phyloP scores from a whole-genome alignment of 2,329 filamentous ascomycete species.

The Neonectria faginata region DNA sequence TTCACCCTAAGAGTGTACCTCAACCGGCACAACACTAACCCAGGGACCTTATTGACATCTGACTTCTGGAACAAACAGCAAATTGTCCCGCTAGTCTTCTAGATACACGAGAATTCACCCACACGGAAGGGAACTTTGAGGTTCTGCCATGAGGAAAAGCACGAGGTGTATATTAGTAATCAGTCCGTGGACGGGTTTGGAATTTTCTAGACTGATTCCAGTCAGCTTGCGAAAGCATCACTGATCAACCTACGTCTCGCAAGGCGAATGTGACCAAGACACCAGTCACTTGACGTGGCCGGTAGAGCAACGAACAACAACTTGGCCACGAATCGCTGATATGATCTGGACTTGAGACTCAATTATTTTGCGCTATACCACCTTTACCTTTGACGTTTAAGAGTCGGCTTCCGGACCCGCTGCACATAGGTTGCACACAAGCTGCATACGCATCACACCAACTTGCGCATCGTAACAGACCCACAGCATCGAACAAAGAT shows the following conservation, averaged over 20 bases:
- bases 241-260: slow-evolving; percentile 24
- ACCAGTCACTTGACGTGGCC: slow-evolving; percentile 43
- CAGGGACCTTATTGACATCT: neutral
- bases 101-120: neutral
- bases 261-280: slow-evolving; percentile 37
- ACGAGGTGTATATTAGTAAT: slow-evolving; percentile 40
- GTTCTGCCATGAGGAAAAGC: neutral
- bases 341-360: slow-evolving; percentile 5
- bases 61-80: neutral
- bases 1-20: neutral
- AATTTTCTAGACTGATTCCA: slow-evolving; percentile 43
- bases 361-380: neutral
- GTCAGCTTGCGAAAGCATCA: slow-evolving; percentile 16
- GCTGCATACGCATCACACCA: neutral
- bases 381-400: slow-evolving; percentile 1
- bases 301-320: slow-evolving; percentile 8
- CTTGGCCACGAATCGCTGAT: neutral
- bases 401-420: neutral
- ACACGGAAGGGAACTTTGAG: neutral
- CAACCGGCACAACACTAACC: neutral
- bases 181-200: slow-evolving; percentile 20
- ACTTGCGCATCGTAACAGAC: slow-evolving; percentile 14
- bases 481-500: slow-evolving; percentile 9
- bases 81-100: neutral
- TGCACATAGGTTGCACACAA: slow-evolving; percentile 18